phyloP scores from a whole-genome alignment of 1,139 yeast species.

The Hansenula sp. region DNA sequence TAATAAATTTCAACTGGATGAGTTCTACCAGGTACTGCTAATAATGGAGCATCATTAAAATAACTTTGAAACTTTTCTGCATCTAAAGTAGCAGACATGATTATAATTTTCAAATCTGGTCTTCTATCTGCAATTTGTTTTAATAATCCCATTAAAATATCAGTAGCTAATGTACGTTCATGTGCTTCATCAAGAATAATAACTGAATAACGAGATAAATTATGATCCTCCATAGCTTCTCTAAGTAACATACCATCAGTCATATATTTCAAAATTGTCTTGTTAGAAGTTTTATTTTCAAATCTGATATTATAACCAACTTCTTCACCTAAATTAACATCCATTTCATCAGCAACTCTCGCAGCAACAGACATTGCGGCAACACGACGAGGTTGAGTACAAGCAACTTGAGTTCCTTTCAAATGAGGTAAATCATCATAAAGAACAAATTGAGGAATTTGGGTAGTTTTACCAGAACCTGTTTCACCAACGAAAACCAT shows the following conservation, averaged over 20 bases:
- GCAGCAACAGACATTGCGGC: conserved; percentile 98
- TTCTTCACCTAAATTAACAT: conserved; percentile 82
- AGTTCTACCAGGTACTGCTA: conserved; percentile 98
- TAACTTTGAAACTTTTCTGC: conserved; percentile 93
- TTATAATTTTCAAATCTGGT: conserved; percentile 83
- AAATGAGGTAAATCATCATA: conserved; percentile 89
- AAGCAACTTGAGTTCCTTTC: conserved; percentile 77
- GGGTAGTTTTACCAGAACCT: conserved; percentile 97
- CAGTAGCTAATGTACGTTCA: conserved; percentile 95
- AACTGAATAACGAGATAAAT: conserved; percentile 75
- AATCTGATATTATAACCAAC: conserved; percentile 94
- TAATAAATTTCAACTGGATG: conserved; percentile 96
- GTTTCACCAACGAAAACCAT: conserved; percentile 99
- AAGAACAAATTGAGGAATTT: conserved; percentile 91
- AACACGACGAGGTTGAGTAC: conserved; percentile 97
- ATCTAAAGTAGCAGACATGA: conserved; percentile 97
- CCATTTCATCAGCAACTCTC: conserved; percentile 96
- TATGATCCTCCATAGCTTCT: conserved; percentile 97
- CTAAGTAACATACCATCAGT: conserved; percentile 98
- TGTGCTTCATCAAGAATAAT: conserved; percentile 97
- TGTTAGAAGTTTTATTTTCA: conserved; percentile 78
- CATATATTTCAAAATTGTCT: conserved; percentile 89
- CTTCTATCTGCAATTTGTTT: conserved; percentile 78
- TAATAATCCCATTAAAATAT: conserved; percentile 91
- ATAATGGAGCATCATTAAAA: conserved; percentile 85